These are phyloP conservation scores for Poa pratensis DNA, from an alignment of 176 grass and related monocot genomes.

Conservation along the genomic window DNA sequence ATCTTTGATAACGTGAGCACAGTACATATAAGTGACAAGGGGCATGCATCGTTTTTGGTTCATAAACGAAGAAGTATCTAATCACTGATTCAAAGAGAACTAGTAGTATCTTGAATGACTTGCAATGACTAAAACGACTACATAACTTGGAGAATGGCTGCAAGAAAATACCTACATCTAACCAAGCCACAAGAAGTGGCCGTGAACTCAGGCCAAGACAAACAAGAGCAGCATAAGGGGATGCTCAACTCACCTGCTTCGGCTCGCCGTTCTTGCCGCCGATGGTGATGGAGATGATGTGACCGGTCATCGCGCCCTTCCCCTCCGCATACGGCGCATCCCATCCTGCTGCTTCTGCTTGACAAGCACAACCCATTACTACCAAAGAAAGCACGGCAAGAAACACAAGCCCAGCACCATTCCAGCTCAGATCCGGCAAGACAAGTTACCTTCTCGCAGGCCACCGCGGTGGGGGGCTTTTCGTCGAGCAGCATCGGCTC, in stretches of 20 bases:
- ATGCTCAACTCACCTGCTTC: conserved; percentile 55
- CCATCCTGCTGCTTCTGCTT: conserved; percentile 37
- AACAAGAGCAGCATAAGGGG: conserved; percentile 1
- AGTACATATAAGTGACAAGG: not conserved
- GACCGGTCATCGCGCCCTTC: conserved; percentile 68
- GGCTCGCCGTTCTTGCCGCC: conserved; percentile 85
- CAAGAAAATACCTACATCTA: not conserved
- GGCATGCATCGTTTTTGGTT: not conserved
- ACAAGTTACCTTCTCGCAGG: conserved; percentile 37
- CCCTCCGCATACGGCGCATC: conserved; percentile 57
- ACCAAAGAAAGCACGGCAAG: conserved; percentile 3
- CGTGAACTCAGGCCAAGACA: conserved; percentile 10
- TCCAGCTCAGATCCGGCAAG: conserved; percentile 14
- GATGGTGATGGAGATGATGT: conserved; percentile 82
- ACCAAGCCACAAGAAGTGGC: conserved; percentile 12
- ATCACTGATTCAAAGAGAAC: conserved; percentile 1
- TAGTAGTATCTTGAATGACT: not conserved
- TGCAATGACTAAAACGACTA: conserved; percentile 12
- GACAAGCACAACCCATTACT: not conserved
- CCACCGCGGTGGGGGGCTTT: conserved; percentile 13
- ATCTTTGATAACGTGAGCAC: not conserved
- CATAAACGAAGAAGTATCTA: not conserved
- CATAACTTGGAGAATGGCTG: not conserved
- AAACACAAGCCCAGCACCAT: conserved; percentile 7
- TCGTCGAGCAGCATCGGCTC: conserved; percentile 41